phyloP scores from a whole-genome alignment of 768 basidiomycete genomes.

The Clitopilus hobsonii region DNA sequence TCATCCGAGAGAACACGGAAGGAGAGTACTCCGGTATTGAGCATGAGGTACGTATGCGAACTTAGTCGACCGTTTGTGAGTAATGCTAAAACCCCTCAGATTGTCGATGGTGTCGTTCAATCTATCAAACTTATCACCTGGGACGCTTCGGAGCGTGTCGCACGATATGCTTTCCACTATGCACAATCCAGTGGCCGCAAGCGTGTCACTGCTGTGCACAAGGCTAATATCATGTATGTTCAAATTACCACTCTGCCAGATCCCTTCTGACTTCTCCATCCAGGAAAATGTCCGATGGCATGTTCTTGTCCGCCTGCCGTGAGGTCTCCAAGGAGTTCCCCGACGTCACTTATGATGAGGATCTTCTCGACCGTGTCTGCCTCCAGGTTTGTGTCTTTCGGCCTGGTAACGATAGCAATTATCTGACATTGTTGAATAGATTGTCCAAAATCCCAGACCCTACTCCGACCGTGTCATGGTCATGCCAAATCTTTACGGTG shows the following conservation, averaged over 20 bases:
- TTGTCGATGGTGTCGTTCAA: conserved; percentile 97
- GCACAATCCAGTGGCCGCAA: conserved; percentile 84
- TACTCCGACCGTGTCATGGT: conserved; percentile 98
- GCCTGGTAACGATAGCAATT: background rate
- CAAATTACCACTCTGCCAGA: conserved; percentile 5
- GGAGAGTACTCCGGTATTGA: conserved; percentile 99
- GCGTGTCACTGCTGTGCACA: conserved; percentile 97
- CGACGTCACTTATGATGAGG: conserved; percentile 90
- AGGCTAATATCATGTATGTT: conserved; percentile 96
- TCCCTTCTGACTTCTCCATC: background rate
- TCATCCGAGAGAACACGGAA: conserved; percentile 99
- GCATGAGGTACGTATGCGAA: conserved; percentile 76
- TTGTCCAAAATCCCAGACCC: conserved; percentile 90
- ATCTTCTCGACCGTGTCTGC: conserved; percentile 94
- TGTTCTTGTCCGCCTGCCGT: conserved; percentile 98
- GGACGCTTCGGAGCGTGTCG: conserved; percentile 98
- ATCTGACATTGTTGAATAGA: conserved; percentile 31
- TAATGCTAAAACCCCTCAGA: no score
- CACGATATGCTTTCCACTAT: conserved; percentile 97
- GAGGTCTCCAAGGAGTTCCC: conserved; percentile 96
- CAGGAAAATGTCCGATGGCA: conserved; percentile 99
- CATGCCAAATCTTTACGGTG: conserved; percentile 97
- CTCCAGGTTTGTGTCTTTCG: conserved; percentile 55
- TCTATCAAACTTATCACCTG: conserved; percentile 99
- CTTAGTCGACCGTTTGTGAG: background rate